These are phyloP conservation scores for Camellia lanceoleosa DNA, from an alignment of 148 eudicot species.

Conservation along the genomic window DNA sequence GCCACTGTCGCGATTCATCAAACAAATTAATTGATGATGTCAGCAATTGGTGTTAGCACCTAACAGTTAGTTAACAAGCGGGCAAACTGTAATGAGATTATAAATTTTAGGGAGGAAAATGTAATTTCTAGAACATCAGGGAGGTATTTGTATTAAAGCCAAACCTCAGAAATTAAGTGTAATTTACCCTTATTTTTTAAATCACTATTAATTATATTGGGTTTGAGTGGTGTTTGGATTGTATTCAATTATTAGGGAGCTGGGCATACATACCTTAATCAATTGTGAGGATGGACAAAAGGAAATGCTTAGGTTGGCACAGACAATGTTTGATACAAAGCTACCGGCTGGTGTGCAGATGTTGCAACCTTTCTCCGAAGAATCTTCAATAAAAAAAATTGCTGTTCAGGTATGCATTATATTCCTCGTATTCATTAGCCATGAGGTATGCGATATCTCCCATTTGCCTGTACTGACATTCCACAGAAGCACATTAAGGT, in stretches of 20 bases:
- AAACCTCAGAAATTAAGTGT: too few relatives aligned
- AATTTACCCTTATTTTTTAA: neutral
- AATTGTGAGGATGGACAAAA: slow-evolving; percentile 58
- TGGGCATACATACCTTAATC: slow-evolving; percentile 66
- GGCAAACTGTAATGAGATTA: too few relatives aligned
- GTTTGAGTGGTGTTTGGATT: neutral
- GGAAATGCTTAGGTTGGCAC: slow-evolving; percentile 79
- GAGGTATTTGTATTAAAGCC: too few relatives aligned
- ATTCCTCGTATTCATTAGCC: neutral
- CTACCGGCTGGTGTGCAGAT: slow-evolving; percentile 81
- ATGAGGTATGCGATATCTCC: neutral
- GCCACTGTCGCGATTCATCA: too few relatives aligned
- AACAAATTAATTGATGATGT: too few relatives aligned
- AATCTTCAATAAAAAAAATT: slow-evolving; percentile 77
- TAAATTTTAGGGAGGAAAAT: too few relatives aligned
- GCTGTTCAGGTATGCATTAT: slow-evolving; percentile 58
- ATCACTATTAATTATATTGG: neutral
- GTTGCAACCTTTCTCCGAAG: slow-evolving; percentile 92
- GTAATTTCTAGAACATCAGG: too few relatives aligned
- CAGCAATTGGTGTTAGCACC: too few relatives aligned
- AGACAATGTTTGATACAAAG: slow-evolving; percentile 88
- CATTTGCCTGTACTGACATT: neutral
- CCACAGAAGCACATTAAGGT: neutral
- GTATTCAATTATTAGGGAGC: slow-evolving; percentile 52
- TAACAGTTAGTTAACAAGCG: too few relatives aligned